These are phyloP conservation scores for Elongisporangium prolatum DNA, from an alignment of 352 stramenopile genomes.

Conservation along the genomic window DNA sequence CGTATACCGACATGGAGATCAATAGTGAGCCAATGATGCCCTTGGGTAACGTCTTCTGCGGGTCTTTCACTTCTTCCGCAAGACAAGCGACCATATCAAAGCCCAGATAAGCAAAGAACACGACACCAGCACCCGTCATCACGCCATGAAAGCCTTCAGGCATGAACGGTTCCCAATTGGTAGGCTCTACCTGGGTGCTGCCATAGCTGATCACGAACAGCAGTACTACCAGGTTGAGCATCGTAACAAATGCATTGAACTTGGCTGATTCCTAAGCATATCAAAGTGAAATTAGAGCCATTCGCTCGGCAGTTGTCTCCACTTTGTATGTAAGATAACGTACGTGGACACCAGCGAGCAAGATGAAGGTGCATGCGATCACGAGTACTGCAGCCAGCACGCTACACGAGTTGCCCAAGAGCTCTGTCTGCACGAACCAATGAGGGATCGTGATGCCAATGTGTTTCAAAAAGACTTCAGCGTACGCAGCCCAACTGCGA, in stretches of 20 bases:
- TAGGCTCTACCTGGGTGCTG: conserved; percentile 61
- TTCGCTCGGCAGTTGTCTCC: too few relatives aligned
- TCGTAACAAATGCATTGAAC: conserved; percentile 89
- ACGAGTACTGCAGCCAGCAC: conserved; percentile 80
- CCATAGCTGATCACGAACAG: conserved; percentile 87
- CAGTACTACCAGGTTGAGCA: conserved; percentile 88
- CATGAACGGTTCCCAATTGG: conserved; percentile 85
- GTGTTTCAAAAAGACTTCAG: conserved; percentile 74
- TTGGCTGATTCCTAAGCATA: conserved; percentile 81
- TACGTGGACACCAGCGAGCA: conserved; percentile 80
- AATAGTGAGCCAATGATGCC: conserved; percentile 90
- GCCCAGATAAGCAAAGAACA: conserved; percentile 91
- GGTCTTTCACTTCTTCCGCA: conserved; percentile 88
- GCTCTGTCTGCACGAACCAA: conserved; percentile 54
- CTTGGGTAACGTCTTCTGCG: conserved; percentile 87
- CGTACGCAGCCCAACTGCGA: conserved; percentile 88
- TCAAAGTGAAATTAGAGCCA: not conserved
- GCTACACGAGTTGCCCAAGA: conserved; percentile 64
- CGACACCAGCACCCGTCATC: conserved; percentile 83
- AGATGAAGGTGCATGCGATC: conserved; percentile 75
- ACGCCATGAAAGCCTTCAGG: conserved; percentile 83
- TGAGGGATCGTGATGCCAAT: conserved; percentile 55
- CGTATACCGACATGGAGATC: conserved; percentile 90
- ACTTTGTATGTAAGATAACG: conserved; percentile 8
- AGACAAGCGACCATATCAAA: conserved; percentile 94